Evolutionary conservation across 768 basidiomycete species (phyloP).

Genomic region (Lactarius evosmus): DNA sequence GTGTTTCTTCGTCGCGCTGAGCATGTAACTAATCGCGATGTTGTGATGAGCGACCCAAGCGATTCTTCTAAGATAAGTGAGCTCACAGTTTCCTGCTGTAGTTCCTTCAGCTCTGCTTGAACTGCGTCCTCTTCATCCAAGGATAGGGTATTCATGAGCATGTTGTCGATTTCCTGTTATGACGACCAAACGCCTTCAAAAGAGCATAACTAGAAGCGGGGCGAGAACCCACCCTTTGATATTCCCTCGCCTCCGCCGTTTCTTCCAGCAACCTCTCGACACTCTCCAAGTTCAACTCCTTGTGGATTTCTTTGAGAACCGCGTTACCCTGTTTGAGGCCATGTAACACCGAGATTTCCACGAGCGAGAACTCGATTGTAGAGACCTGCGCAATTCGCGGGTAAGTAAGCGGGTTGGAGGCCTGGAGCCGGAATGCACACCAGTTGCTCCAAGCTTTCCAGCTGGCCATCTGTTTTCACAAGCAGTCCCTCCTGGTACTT

Average conservation of each 20-base stretch:
- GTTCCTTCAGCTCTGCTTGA: constrained; percentile 68
- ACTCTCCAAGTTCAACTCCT: constrained; percentile 85
- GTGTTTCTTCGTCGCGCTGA: constrained; percentile 29
- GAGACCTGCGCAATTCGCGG: constrained; percentile 60
- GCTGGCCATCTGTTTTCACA: constrained; percentile 82
- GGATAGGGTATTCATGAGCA: constrained; percentile 77
- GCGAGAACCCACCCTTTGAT: constrained; percentile 66
- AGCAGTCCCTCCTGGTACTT: constrained; percentile 93
- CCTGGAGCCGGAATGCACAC: constrained; percentile 43
- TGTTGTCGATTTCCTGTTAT: constrained; percentile 82
- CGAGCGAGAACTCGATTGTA: constrained; percentile 92
- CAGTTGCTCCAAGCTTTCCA: constrained; percentile 85
- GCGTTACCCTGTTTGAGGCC: constrained; percentile 92
- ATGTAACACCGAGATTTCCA: constrained; percentile 89
- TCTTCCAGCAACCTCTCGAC: constrained; percentile 95
- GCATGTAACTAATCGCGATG: background rate
- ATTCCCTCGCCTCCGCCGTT: constrained; percentile 88
- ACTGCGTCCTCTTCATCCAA: constrained; percentile 94
- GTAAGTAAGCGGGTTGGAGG: background rate
- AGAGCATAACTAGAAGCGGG: background rate
- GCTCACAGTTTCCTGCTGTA: constrained; percentile 65
- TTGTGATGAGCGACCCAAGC: constrained; percentile 34
- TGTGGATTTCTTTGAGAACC: constrained; percentile 90
- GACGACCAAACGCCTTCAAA: background rate
- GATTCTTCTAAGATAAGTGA: background rate